Evolutionary conservation across 495 filamentous ascomycete genomes (phyloP).

Genomic region (Aspergillus bertholletiae): DNA sequence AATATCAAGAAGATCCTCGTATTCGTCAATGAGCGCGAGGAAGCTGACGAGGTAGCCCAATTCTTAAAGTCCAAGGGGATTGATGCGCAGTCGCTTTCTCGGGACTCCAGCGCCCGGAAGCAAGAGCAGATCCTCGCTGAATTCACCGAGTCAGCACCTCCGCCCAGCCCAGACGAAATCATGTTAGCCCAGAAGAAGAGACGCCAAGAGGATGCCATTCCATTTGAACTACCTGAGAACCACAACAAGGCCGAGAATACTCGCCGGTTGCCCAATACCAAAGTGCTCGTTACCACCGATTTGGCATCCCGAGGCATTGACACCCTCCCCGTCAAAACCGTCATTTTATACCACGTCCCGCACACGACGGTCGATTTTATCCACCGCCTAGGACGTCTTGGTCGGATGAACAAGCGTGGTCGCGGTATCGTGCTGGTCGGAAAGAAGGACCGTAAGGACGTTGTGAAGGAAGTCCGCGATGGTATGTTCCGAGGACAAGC

Average conservation of each 20-base stretch:
- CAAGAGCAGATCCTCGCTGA: slow-evolving; percentile 69
- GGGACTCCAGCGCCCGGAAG: slow-evolving; percentile 71
- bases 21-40: slow-evolving; percentile 96
- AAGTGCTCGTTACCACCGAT: slow-evolving; percentile 92
- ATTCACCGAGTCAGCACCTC: slow-evolving; percentile 62
- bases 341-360: slow-evolving; percentile 91
- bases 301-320: slow-evolving; percentile 91
- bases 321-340: slow-evolving; percentile 85
- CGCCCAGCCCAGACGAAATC: slow-evolving; percentile 41
- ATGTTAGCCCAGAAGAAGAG: slow-evolving; percentile 29
- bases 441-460: slow-evolving; percentile 81
- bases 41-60: slow-evolving; percentile 71
- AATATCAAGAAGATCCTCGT: slow-evolving; percentile 85
- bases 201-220: slow-evolving; percentile 28
- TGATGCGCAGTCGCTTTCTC: slow-evolving; percentile 74
- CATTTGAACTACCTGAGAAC: slow-evolving; percentile 26
- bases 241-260: slow-evolving; percentile 2
- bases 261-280: slow-evolving; percentile 61
- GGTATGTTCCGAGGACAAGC: slow-evolving; percentile 91
- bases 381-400: slow-evolving; percentile 85
- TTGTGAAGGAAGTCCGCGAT: slow-evolving; percentile 88
- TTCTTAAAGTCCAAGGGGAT: slow-evolving; percentile 83
- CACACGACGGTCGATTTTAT: slow-evolving; percentile 97
- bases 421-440: slow-evolving; percentile 87
- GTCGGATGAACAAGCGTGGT: slow-evolving; percentile 88